Base-by-base conservation (phyloP, 305 asterid genomes). In the Ilex paraguariensis region DNA sequence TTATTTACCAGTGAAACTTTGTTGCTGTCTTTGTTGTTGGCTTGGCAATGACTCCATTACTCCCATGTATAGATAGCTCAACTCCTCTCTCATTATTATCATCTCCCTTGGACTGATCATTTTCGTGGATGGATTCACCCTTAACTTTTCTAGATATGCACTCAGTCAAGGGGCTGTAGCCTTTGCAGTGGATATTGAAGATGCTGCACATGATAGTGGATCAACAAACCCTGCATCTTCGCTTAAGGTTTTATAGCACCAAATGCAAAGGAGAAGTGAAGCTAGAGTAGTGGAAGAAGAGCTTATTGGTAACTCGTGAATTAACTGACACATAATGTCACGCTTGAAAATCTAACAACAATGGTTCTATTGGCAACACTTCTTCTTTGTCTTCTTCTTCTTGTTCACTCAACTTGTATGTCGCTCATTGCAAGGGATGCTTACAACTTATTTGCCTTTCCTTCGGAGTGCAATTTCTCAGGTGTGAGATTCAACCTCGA, bases 391-490 rank as follows among this genome's bases (percentile, higher is more conserved):
- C 54, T 64, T 40, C 8, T 40, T 40, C 70, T 57, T 40, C 46
- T 62, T 52, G 36, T 36, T 36, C 7, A 36, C 9, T 36, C 42
- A 36, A 36, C 6, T 49, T 32, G 42, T 36, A 60, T 59, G 73
- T 66, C 62, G 40, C 59, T 46, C 55, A 57, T 67, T 76, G 73
- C 95, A 93, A 97, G 89, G 61, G 78, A 77, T 42, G 21, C 73
- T 7, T 88, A 83, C 91, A 88, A 86, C 82, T 78, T 94, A 70
- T 90, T 90, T 74, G 98, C 98, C 60, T 90, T 90, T 83, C 99
- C 98, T 8, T 90, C 96, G 3, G 99, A 94, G 73, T 94, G 99
- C 84, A 94, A 94, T 80, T 94, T 94, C 79, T 94, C 99, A 5
- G 99, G 97, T 59, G 65, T 55, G 76, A 88, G 72, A 70, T 86